Evolutionary conservation across 257 asterid species (phyloP).

Genomic region (Nicotiana paniculata): DNA sequence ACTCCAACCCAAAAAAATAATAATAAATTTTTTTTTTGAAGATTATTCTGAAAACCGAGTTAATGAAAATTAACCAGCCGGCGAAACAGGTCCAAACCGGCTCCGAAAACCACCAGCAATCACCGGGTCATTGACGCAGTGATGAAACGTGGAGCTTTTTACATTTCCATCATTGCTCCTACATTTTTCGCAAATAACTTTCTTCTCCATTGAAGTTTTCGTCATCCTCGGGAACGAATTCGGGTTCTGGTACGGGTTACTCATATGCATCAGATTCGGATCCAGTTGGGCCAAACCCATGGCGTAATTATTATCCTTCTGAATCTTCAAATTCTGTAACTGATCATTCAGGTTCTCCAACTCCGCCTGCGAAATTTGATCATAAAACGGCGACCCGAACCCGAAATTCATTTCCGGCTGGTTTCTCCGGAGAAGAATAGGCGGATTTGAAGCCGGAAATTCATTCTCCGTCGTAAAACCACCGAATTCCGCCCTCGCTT

Average conservation of each 20-base stretch:
- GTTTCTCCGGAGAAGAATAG: constrained; percentile 50
- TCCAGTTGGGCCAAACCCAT: constrained; percentile 26
- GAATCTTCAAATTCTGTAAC: constrained; percentile 28
- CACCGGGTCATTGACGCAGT: constrained; percentile 58
- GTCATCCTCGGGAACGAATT: constrained; percentile 15
- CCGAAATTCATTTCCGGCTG: constrained; percentile 13
- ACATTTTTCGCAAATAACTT: constrained; percentile 39
- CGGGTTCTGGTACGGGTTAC: constrained; percentile 7
- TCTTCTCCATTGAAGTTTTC: constrained; percentile 6
- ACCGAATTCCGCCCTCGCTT: constrained; percentile 35
- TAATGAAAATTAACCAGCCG: constrained; percentile 20
- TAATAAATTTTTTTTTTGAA: no score
- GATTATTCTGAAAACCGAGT: not conserved
- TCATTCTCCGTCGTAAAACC: constrained; percentile 28
- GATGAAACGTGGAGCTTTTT: constrained; percentile 45
- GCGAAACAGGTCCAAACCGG: constrained; percentile 46
- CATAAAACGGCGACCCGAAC: constrained; percentile 24
- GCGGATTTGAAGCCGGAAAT: constrained; percentile 25
- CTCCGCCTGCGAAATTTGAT: constrained; percentile 33
- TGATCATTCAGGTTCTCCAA: constrained; percentile 31
- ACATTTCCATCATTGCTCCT: constrained; percentile 19
- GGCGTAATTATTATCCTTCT: constrained; percentile 29
- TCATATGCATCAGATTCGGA: constrained; percentile 7
- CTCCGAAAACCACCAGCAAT: constrained; percentile 17
- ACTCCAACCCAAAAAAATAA: not conserved